These are phyloP conservation scores for Tuber calosporum DNA, from an alignment of 495 filamentous ascomycete genomes.

Conservation along the genomic window DNA sequence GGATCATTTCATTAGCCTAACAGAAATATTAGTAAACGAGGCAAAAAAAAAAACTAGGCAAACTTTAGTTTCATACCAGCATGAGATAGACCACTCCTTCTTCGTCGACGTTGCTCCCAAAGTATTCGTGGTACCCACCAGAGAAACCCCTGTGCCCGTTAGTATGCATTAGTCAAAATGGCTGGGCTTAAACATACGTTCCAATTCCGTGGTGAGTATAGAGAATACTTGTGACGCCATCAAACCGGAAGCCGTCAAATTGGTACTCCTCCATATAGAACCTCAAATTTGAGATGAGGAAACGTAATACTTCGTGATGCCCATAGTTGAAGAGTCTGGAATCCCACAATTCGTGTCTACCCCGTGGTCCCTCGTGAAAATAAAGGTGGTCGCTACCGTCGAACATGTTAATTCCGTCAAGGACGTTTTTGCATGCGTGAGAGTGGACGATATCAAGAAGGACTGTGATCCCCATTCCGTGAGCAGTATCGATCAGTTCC, in stretches of 20 bases:
- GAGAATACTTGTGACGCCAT: constrained; percentile 97
- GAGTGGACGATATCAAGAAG: constrained; percentile 95
- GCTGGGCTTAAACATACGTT: constrained; percentile 59
- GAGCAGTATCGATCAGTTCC: constrained; percentile 91
- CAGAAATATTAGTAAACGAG: constrained; percentile 16
- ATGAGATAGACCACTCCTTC: constrained; percentile 94
- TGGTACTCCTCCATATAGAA: constrained; percentile 99
- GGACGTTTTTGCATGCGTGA: constrained; percentile 93
- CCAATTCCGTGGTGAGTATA: constrained; percentile 95
- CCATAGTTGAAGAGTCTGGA: constrained; percentile 96
- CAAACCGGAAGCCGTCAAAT: constrained; percentile 96
- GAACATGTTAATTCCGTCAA: constrained; percentile 89
- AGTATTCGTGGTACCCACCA: constrained; percentile 97
- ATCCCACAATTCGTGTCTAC: constrained; percentile 89
- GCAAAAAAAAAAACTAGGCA: not conserved
- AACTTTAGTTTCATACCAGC: constrained; percentile 45
- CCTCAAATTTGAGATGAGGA: constrained; percentile 86
- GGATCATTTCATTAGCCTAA: constrained; percentile 86
- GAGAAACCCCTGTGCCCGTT: constrained; percentile 70
- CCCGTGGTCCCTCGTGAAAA: constrained; percentile 79
- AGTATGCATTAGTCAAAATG: constrained; percentile 12
- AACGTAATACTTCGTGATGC: constrained; percentile 84
- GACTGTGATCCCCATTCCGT: constrained; percentile 83
- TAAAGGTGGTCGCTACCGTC: constrained; percentile 92
- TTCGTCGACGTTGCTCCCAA: constrained; percentile 83